Evolutionary conservation across 2,329 filamentous ascomycete species (phyloP), one percentile per base, ranked within the genome.

Genomic region (Aspergillus fructus): DNA sequence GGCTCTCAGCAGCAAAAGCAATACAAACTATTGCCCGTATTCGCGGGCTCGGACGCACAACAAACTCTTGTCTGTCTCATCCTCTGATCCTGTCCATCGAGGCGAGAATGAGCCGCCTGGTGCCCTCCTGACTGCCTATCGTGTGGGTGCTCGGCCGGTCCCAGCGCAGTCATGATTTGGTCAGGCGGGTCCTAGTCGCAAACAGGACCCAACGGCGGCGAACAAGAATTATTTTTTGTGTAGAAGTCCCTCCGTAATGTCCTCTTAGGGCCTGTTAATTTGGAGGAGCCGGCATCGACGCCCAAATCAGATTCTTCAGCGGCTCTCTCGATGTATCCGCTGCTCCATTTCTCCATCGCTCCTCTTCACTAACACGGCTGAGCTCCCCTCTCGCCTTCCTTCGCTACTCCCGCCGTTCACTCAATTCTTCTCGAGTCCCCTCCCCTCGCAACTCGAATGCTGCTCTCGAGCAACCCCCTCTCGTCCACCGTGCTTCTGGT

Each of bases 401-500:
- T 56, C 37, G 51, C 37, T 54, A 53, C 37, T 56, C 43, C 53
- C 40, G 19, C 37, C 53, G 37, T 42, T 55, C 49, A 53, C 52
- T 47, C 60, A 59, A 58, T 30, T 51, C 39, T 47, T 33, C 40
- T 49, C 47, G 47, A 56, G 46, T 61, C 33, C 49, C 56, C 57
- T 56, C 46, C 59, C 55, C 56, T 51, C 53, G 60, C 59, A 61
- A 63, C 54, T 68, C 64, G 68, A 63, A 73, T 72, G 71, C 64
- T 63, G 68, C 63, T 67, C 62, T 60, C 63, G 62, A 68, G 61
- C 62, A 40, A 55, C 30, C 61, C 52, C 51, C 53, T 63, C 66
- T 71, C 68, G 69, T 72, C 66, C 68, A 70, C 66, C 55, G 66
- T 66, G 62, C 65, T 64, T 50, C 51, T 58, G 49, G 67, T 67